Base-by-base conservation (phyloP, 2,329 filamentous ascomycete genomes). In the Trichoderma sp. region DNA sequence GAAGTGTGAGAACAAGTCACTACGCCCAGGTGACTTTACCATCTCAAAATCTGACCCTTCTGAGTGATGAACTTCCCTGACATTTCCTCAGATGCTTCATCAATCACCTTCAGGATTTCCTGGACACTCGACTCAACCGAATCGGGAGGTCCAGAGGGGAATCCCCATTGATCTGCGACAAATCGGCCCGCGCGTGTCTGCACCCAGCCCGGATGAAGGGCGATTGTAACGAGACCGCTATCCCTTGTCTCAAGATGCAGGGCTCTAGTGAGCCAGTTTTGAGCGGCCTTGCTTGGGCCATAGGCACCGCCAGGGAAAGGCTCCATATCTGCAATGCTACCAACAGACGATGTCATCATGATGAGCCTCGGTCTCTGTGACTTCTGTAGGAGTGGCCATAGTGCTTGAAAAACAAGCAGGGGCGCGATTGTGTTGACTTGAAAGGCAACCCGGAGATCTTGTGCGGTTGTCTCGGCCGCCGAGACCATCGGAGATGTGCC, bases 381-480 rank as follows among this genome's bases (percentile, higher is more conserved):
- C 57, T 68, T 72, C n/a, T 74, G 67, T 26, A 83, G 68, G 0
- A 82, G 70, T 0, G 77, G 72, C 68, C 72, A 73, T 3, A 76
- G 66, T 0, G 75, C 78, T 61, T 78, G 76, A 55, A 73, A 74
- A 0, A 79, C 71, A 14, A 71, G 68, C 3, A 79, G 67, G 0
- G 78, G 77, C 1, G 74, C 77, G 24, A 81, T 74, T 0, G 78
- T 74, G 68, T 85, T 85, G 51, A 80, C 72, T 9, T 81, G 74
- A 64, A 82, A 76, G 7, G 80, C 74, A 1, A 75, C 67, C 7
- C 73, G 71, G 41, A 83, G 67, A 51, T 80, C 76, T 2, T 67
- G 68, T 4, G 70, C 69, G 5, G 70, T 76, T 28, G 59, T 78
- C 24, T 73, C 69, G 5, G 69, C 58, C 0, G 76, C 72, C 1